phyloP scores from a whole-genome alignment of 169 alveolate genomes.

The Condylostoma magnum region DNA sequence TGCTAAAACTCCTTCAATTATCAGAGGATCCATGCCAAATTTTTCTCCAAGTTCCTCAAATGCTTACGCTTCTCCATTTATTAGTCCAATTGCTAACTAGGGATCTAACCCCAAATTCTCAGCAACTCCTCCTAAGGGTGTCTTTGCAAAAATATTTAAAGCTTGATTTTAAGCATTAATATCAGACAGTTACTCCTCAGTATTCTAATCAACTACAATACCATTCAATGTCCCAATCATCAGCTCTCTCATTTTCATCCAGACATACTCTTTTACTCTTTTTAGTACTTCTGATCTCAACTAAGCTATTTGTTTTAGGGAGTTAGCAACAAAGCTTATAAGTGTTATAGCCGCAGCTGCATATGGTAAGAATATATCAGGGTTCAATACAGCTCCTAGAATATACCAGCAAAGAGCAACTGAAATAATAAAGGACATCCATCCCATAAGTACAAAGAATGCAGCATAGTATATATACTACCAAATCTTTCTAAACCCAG shows the following conservation, averaged over 20 bases:
- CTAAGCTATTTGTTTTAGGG: neutral
- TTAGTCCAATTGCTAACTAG: neutral
- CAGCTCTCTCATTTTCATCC: neutral
- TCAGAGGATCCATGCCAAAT: neutral
- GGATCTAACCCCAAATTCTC: neutral
- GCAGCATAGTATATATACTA: neutral
- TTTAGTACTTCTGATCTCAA: neutral
- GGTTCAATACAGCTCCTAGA: slow-evolving; percentile 65
- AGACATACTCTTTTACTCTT: neutral
- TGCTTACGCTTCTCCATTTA: slow-evolving; percentile 8
- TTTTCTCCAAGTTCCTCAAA: neutral
- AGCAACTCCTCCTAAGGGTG: slow-evolving; percentile 7
- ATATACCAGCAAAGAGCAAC: slow-evolving; percentile 42
- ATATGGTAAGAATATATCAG: slow-evolving; percentile 47
- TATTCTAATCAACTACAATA: neutral
- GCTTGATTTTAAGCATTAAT: neutral
- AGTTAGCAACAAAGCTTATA: slow-evolving; percentile 20
- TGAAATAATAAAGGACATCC: neutral
- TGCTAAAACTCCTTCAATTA: slow-evolving; percentile 4
- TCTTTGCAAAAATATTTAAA: neutral
- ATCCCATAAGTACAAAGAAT: neutral
- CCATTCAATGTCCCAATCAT: neutral
- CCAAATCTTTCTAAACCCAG: neutral
- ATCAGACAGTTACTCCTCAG: neutral
- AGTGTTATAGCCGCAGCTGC: slow-evolving; percentile 54